Percentiles rank a stretch among this genome's conserved stretches.
These are phyloP conservation scores for Westerdykella aurantiaca DNA, from an alignment of 2,329 filamentous ascomycete species.

Conservation along the genomic window DNA sequence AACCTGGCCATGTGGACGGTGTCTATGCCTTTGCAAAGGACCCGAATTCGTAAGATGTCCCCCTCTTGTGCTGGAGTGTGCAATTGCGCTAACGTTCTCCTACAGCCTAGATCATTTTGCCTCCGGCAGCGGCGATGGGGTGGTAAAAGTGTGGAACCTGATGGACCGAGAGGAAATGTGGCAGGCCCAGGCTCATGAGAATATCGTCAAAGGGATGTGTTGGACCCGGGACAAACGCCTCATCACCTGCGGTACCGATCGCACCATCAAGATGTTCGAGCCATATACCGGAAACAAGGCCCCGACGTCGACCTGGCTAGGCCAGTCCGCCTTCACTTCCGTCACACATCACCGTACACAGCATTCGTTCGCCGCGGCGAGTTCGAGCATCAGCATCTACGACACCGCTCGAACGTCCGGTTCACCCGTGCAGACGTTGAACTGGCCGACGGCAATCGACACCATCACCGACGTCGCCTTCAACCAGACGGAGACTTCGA, in stretches of 20 bases:
- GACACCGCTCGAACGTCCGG: constrained; percentile 73
- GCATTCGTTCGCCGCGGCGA: constrained; percentile 74
- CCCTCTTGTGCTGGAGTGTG: background rate
- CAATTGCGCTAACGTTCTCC: background rate
- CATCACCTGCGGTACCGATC: constrained; percentile 79
- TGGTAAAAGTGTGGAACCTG: constrained; percentile 90
- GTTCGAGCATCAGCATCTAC: constrained; percentile 77
- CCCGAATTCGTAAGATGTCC: constrained; percentile 32
- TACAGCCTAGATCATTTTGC: constrained; percentile 40
- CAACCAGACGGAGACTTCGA: constrained; percentile 89
- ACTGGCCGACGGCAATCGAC: constrained; percentile 78
- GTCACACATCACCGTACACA: constrained; percentile 75
- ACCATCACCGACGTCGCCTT: constrained; percentile 86
- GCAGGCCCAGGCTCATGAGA: constrained; percentile 79
- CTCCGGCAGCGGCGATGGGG: constrained; percentile 61
- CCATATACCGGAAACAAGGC: constrained; percentile 69
- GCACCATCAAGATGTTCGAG: constrained; percentile 84
- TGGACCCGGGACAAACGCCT: constrained; percentile 85
- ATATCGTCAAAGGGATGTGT: constrained; percentile 83
- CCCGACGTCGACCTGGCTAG: constrained; percentile 81
- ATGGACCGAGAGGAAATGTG: constrained; percentile 67
- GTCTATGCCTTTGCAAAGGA: constrained; percentile 48
- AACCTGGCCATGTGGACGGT: constrained; percentile 86
- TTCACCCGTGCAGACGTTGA: constrained; percentile 72
- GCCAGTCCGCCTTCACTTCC: constrained; percentile 73